Evolutionary conservation across 1,284 basidiomycete genomes (phyloP).

Genomic region (Puccinia triticina): DNA sequence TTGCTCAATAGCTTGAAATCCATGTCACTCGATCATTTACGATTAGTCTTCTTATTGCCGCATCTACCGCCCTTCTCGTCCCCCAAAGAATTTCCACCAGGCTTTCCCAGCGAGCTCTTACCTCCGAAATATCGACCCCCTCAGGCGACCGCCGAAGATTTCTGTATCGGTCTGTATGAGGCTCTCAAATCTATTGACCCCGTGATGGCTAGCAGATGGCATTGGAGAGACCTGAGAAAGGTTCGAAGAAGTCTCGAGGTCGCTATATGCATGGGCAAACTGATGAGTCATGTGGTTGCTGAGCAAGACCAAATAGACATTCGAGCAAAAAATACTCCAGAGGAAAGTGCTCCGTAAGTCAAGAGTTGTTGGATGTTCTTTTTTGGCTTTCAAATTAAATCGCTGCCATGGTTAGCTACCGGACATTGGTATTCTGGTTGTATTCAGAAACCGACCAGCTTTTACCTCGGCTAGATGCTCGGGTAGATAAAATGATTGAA

Average conservation of each 20-base stretch:
- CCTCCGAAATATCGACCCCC: constrained; percentile 56
- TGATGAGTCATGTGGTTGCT: constrained; percentile 70
- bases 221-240: constrained; percentile 91
- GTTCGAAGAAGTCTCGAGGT: constrained; percentile 79
- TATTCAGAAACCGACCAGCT: constrained; percentile 74
- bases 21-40: constrained; percentile 15
- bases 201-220: constrained; percentile 79
- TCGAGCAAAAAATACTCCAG: constrained; percentile 63
- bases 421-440: constrained; percentile 87
- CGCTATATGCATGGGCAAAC: constrained; percentile 72
- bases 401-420: constrained; percentile 59
- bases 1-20: constrained; percentile 27
- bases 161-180: constrained; percentile 69
- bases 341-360: constrained; percentile 48
- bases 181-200: constrained; percentile 76
- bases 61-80: constrained; percentile 44
- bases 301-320: constrained; percentile 64
- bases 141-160: constrained; percentile 62
- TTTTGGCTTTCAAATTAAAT: neutral
- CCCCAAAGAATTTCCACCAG: constrained; percentile 41
- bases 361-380: constrained; percentile 53
- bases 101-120: constrained; percentile 21
- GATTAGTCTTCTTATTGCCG: constrained; percentile 31
- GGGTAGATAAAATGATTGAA: constrained; percentile 88
- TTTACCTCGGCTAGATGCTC: constrained; percentile 71